phyloP scores from a whole-genome alignment of 2,329 filamentous ascomycete genomes.

The Triangularia setosa region DNA sequence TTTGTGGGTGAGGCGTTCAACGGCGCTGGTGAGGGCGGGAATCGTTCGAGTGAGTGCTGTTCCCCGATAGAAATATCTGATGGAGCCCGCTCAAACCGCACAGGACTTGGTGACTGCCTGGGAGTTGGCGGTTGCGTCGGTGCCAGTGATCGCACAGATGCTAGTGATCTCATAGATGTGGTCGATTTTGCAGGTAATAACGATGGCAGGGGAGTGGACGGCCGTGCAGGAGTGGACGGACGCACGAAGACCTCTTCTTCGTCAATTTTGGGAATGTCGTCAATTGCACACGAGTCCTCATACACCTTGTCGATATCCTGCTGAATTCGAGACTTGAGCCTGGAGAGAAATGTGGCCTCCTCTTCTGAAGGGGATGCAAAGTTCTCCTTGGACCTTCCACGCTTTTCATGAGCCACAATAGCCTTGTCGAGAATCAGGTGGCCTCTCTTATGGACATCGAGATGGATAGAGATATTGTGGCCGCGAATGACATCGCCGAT shows the following conservation, averaged over 20 bases:
- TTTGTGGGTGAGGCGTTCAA: background rate
- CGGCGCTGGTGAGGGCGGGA: background rate
- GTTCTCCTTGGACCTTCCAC: constrained; percentile 29
- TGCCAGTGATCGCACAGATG: background rate
- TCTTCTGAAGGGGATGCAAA: constrained; percentile 36
- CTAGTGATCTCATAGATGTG: background rate
- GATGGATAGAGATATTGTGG: constrained; percentile 43
- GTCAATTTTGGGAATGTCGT: constrained; percentile 31
- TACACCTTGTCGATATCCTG: constrained; percentile 47
- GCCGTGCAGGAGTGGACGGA: constrained; percentile 5
- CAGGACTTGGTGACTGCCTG: background rate
- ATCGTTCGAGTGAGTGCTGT: background rate
- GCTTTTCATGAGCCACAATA: constrained; percentile 38
- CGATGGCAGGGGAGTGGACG: background rate
- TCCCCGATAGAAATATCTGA: background rate
- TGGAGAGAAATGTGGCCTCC: constrained; percentile 36
- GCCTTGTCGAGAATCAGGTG: constrained; percentile 51
- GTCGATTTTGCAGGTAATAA: background rate
- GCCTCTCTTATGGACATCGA: constrained; percentile 49
- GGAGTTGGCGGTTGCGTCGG: background rate
- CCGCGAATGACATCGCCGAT: constrained; percentile 46
- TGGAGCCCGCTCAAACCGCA: background rate
- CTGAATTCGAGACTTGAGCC: constrained; percentile 44
- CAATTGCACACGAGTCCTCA: constrained; percentile 48
- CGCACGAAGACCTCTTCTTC: constrained; percentile 10